Base-by-base conservation (phyloP, 306 rosid genomes). In the Abrus pulchellus region DNA sequence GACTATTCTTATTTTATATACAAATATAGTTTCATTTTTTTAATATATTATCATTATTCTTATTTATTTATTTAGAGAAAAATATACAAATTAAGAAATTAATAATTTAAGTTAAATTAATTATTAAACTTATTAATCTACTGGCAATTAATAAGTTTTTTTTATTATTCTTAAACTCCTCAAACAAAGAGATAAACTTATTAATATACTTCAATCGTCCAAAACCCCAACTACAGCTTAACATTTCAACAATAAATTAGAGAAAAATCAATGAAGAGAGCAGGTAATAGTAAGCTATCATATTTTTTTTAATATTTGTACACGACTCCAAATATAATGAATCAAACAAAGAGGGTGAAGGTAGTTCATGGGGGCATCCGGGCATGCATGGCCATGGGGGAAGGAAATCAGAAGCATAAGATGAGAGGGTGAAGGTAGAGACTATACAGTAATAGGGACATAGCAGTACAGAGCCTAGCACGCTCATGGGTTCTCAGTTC, bases 381-480 rank as follows among this genome's bases (percentile, higher is more conserved):
- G 52, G 41, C 70, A 57, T 57, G 75, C 70, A 64, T 64, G 70
- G 32, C 13, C 49, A 64, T 33, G 7, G 28, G 9, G 38, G 29
- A 57, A 57, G 64, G 55, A 9, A 9, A 50, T 50, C 13, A 50
- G 13, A 11, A 50, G 55, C 55, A 50, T 50, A n/a, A 52, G 57
- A 54, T 27, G 45, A 29, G 48, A 38, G n/a, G 32, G 7, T 13
- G 30, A 8, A 28, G 6, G n/a, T 33, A 40, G 50, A 13, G 9
- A 6, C 14, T 38, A 43, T 5, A 43, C 38, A 72, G 45, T 54
- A 82, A 82, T 32, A 60, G 82, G 48, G 74, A 61, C 74, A 69
- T 6, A 30, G 56, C 77, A 72, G 80, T 44, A 29, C 57, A 57
- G 79, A 66, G 34, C 69, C 69, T 44, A 74, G 61, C 84, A 76